Conservation (phyloP, 1,139 yeast genomes). For the Kazachstania sp. region DNA sequence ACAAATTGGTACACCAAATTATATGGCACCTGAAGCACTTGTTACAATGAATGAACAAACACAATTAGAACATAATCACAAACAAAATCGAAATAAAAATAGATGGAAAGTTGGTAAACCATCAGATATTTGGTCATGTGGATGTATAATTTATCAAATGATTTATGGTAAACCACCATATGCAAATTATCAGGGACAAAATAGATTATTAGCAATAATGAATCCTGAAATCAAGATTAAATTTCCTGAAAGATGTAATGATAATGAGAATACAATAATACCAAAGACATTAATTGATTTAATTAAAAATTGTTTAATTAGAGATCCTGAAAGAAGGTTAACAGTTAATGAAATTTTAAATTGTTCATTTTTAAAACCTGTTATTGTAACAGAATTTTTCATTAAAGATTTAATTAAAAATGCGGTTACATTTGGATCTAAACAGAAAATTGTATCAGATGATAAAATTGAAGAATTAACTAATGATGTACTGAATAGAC, state of each 20-base stretch:
- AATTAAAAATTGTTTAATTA: constrained; percentile 60
- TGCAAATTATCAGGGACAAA: constrained; percentile 70
- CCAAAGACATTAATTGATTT: constrained; percentile 65
- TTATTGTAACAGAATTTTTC: constrained; percentile 58
- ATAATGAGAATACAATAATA: constrained; percentile 43
- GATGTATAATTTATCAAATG: constrained; percentile 94
- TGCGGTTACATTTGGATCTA: constrained; percentile 62
- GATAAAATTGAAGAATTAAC: constrained; percentile 41
- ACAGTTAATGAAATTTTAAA: constrained; percentile 55
- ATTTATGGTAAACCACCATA: constrained; percentile 90
- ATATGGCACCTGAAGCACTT: constrained; percentile 96
- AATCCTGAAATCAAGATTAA: constrained; percentile 71
- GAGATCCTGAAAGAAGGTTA: constrained; percentile 65
- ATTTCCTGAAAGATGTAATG: constrained; percentile 56
- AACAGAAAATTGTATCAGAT: constrained; percentile 35
- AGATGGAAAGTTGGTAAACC: constrained; percentile 92
- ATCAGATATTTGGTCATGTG: constrained; percentile 97
- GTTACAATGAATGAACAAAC: constrained; percentile 43
- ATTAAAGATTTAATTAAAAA: constrained; percentile 65
- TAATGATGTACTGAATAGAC: constrained; percentile 43
- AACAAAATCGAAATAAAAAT: too few relatives aligned
- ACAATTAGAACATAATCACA: too few relatives aligned
- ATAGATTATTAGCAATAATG: constrained; percentile 75
- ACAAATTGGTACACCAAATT: constrained; percentile 92
- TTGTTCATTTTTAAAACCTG: constrained; percentile 61